Evolutionary conservation across 2,329 filamentous ascomycete genomes (phyloP).

Genomic region (Cordyceps militaris): DNA sequence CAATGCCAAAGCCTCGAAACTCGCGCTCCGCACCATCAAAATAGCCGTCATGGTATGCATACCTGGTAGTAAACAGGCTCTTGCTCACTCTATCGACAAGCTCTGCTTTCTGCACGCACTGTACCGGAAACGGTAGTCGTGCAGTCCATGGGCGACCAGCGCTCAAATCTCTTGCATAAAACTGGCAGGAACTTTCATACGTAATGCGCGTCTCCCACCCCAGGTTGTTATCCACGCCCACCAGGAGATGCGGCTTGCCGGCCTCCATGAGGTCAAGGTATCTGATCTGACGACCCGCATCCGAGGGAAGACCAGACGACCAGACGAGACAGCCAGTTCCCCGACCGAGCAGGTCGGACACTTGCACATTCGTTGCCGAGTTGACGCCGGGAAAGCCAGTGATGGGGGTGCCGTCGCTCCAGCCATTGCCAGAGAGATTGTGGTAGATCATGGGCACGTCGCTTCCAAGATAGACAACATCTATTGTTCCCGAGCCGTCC

Average conservation of each 20-base stretch:
- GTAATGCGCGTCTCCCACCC: slow-evolving; percentile 17
- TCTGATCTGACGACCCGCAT: slow-evolving; percentile 1
- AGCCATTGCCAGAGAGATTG: slow-evolving; percentile 19
- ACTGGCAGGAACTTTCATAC: slow-evolving; percentile 20
- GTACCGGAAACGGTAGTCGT: slow-evolving; percentile 23
- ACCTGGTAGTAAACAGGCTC: slow-evolving; percentile 11
- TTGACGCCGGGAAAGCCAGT: slow-evolving; percentile 11
- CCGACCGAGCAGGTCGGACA: slow-evolving; percentile 19
- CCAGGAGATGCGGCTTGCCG: slow-evolving; percentile 21
- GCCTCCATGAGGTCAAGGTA: slow-evolving; percentile 19
- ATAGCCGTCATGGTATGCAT: slow-evolving; percentile 23
- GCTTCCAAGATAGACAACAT: slow-evolving; percentile 21
- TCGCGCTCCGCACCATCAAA: slow-evolving; percentile 23
- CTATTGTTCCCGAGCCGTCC: slow-evolving; percentile 21
- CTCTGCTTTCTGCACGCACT: slow-evolving; percentile 16
- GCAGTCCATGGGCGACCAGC: slow-evolving; percentile 20
- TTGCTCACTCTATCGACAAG: slow-evolving; percentile 12
- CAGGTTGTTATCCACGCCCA: slow-evolving; percentile 15
- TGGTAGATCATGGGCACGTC: slow-evolving; percentile 16
- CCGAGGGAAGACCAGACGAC: slow-evolving; percentile 2
- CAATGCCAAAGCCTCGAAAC: slow-evolving; percentile 26
- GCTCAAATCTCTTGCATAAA: slow-evolving; percentile 19
- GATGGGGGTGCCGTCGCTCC: slow-evolving; percentile 9
- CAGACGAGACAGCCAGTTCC: slow-evolving; percentile 19
- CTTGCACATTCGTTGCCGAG: slow-evolving; percentile 8